Evolutionary conservation across 1,139 yeast species (phyloP).

Genomic region (Pneumocystis murina): DNA sequence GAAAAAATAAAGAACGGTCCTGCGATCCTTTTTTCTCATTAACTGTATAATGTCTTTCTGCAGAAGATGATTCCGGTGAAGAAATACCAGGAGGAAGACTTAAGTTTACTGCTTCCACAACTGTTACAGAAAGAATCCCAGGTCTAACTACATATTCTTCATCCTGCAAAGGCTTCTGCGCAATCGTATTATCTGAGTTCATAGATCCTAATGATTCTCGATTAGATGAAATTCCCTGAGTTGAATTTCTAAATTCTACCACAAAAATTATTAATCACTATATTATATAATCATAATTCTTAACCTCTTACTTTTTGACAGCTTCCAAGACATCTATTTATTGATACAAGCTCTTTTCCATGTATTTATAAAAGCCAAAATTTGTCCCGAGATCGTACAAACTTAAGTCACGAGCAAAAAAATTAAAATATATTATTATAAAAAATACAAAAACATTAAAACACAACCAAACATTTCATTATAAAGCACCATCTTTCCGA

Average conservation of each 20-base stretch:
- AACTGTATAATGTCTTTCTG: neutral
- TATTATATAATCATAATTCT: neutral
- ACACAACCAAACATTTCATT: neutral
- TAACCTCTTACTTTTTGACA: neutral
- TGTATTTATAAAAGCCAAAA: neutral
- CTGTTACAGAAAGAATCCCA: neutral
- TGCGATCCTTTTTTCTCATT: neutral
- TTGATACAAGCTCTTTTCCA: neutral
- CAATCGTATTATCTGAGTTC: neutral
- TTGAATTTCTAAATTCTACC: neutral
- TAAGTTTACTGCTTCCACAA: neutral
- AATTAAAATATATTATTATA: neutral
- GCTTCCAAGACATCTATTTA: neutral
- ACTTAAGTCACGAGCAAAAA: neutral
- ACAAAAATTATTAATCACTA: neutral
- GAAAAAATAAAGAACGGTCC: conserved; percentile 14
- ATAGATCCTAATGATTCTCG: neutral
- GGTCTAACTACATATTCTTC: neutral
- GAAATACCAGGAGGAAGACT: neutral
- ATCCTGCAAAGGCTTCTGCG: neutral
- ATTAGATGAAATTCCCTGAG: neutral
- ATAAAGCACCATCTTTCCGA: conserved; percentile 7
- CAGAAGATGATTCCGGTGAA: neutral
- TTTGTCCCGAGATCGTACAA: neutral
- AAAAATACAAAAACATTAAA: neutral